These are phyloP conservation scores for Waltergamsia citrina DNA, from an alignment of 2,329 filamentous ascomycete genomes.

Conservation along the genomic window DNA sequence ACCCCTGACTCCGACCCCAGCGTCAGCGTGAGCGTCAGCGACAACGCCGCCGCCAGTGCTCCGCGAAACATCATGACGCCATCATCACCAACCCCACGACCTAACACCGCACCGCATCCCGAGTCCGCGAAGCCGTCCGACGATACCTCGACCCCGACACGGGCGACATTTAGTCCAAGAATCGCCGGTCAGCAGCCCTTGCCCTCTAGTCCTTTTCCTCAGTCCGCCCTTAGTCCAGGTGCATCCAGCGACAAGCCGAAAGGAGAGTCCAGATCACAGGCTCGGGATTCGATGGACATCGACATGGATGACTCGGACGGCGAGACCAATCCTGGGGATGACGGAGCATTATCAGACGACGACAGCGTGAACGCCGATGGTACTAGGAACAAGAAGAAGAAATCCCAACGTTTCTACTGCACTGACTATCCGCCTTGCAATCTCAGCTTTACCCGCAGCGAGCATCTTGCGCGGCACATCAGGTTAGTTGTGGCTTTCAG, in stretches of 20 bases:
- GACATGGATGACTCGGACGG: conserved; percentile 71
- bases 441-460: conserved; percentile 89
- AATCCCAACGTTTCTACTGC: conserved; percentile 92
- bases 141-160: conserved; percentile 53
- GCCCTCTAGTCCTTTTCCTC: conserved; percentile 18
- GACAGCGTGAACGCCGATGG: conserved; percentile 55
- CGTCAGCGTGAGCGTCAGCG: too few species aligned
- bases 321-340: conserved; percentile 25
- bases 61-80: conserved; percentile 25
- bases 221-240: not conserved
- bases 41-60: conserved; percentile 15
- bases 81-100: conserved; percentile 23
- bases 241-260: conserved; percentile 36
- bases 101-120: conserved; percentile 22
- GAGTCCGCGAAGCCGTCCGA: conserved; percentile 14
- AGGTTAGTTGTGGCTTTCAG: conserved; percentile 40
- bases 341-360: conserved; percentile 34
- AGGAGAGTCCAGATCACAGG: conserved; percentile 45
- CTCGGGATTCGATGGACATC: conserved; percentile 55
- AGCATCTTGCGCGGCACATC: conserved; percentile 91
- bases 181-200: conserved; percentile 42
- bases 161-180: conserved; percentile 37
- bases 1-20: too few species aligned
- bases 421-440: conserved; percentile 91
- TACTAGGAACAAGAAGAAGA: conserved; percentile 83